A percentile compares a stretch with the other conserved stretches of the same genome.
Evolutionary conservation across 163 green algal genomes (phyloP).

Genomic region (Chlamydomonas reinhardtii): DNA sequence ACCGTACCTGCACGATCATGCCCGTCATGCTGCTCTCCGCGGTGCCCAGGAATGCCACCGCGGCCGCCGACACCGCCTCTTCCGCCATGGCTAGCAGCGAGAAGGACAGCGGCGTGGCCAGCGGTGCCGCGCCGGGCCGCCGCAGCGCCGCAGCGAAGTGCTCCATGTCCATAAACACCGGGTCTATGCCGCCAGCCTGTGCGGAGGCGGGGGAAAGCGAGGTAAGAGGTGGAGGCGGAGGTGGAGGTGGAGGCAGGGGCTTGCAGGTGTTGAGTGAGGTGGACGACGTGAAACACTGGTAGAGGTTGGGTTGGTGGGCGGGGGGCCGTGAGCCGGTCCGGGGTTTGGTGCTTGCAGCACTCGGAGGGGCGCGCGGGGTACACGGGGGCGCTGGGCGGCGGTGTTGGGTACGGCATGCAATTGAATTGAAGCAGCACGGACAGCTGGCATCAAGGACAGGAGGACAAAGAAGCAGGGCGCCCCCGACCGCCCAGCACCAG

Average conservation of each 20-base stretch:
- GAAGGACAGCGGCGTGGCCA: conserved; percentile 5
- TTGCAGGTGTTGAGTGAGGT: not conserved
- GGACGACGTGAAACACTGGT: too few relatives aligned
- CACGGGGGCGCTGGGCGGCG: too few relatives aligned
- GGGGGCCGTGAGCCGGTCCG: too few relatives aligned
- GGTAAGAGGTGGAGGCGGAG: not conserved
- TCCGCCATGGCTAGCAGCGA: conserved; percentile 40
- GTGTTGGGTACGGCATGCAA: too few relatives aligned
- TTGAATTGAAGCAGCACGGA: not conserved
- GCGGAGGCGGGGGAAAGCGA: not conserved
- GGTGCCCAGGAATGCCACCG: conserved; percentile 18
- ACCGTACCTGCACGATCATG: conserved; percentile 32
- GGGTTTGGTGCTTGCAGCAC: too few relatives aligned
- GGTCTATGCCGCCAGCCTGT: conserved; percentile 17
- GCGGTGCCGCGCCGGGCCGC: not conserved
- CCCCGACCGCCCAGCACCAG: too few relatives aligned
- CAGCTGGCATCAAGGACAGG: too few relatives aligned
- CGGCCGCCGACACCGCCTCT: conserved; percentile 23
- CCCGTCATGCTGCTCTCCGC: conserved; percentile 45
- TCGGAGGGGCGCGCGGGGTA: too few relatives aligned
- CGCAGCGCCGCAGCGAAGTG: not conserved
- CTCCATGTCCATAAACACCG: conserved; percentile 15
- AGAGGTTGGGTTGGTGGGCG: too few relatives aligned
- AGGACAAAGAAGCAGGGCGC: too few relatives aligned
- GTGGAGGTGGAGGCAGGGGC: not conserved